These are phyloP conservation scores for Tylopilus balloui DNA, from an alignment of 768 basidiomycete genomes.

Conservation along the genomic window DNA sequence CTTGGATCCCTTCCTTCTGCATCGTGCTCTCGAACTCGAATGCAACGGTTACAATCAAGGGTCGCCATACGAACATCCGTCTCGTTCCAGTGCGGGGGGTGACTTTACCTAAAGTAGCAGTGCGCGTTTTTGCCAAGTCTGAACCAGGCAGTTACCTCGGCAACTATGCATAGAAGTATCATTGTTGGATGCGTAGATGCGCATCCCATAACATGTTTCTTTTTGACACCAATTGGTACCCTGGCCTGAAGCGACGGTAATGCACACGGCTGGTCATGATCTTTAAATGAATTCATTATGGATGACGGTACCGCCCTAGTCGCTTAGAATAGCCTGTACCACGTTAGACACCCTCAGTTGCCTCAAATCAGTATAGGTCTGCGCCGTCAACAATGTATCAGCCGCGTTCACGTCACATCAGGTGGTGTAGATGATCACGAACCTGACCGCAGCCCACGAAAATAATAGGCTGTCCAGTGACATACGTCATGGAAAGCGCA, in stretches of 20 bases:
- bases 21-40: background rate
- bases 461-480: conserved; percentile 96
- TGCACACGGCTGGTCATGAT: background rate
- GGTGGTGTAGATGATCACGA: conserved; percentile 16
- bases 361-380: conserved; percentile 96
- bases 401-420: background rate
- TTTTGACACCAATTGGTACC: background rate
- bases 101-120: background rate
- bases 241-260: background rate
- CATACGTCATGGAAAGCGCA: conserved; percentile 97
- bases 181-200: background rate
- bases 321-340: conserved; percentile 85
- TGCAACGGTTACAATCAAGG: background rate
- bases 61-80: background rate
- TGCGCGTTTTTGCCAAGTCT: background rate
- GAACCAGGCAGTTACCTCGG: background rate
- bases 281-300: background rate
- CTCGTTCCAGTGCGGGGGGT: background rate
- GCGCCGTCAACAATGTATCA: conserved; percentile 4
- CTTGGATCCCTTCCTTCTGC: no score
- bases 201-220: no score
- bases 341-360: conserved; percentile 90
- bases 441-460: conserved; percentile 99
- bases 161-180: background rate
- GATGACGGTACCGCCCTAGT: conserved; percentile 36